Percentiles rank a stretch among this genome's conserved stretches.
Evolutionary conservation across 2,329 filamentous ascomycete species (phyloP).

Genomic region (Claviceps capensis): DNA sequence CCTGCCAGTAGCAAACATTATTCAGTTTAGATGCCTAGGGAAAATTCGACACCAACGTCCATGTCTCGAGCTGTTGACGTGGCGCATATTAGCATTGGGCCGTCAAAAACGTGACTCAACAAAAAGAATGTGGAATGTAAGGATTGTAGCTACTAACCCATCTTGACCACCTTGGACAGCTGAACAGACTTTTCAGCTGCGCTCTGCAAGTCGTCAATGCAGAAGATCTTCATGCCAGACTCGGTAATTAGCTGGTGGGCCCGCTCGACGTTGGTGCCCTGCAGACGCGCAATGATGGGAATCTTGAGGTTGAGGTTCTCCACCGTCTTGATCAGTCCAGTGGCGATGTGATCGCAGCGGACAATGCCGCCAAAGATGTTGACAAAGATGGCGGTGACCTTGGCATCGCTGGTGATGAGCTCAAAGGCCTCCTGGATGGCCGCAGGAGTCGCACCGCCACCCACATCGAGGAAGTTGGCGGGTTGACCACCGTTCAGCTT

Average conservation of each 20-base stretch:
- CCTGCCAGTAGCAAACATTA: conserved; percentile 1
- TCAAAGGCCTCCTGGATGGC: conserved; percentile 97
- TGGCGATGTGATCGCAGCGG: conserved; percentile 91
- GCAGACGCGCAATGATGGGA: conserved; percentile 90
- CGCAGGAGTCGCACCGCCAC: conserved; percentile 89
- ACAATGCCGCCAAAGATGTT: conserved; percentile 99
- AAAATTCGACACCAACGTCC: conserved; percentile 92
- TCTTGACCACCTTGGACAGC: conserved; percentile 98
- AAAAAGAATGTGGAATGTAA: background rate
- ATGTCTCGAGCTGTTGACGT: conserved; percentile 66
- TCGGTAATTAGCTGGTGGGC: conserved; percentile 92
- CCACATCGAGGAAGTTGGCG: conserved; percentile 98
- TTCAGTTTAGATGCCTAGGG: conserved; percentile 63
- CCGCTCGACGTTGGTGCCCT: conserved; percentile 96
- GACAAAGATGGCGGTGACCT: conserved; percentile 98
- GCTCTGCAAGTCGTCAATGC: conserved; percentile 92
- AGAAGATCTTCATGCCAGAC: conserved; percentile 98
- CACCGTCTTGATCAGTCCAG: conserved; percentile 89
- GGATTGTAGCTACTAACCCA: conserved; percentile 47
- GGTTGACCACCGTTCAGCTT: conserved; percentile 95
- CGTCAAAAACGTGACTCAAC: background rate
- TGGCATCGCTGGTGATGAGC: conserved; percentile 95
- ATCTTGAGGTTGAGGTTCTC: conserved; percentile 91
- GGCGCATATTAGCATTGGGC: conserved; percentile 9
- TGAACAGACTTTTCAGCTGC: conserved; percentile 97